A percentile compares a stretch with the other conserved stretches of the same genome.
Evolutionary conservation across 2,329 filamentous ascomycete species (phyloP).

Genomic region (Pseudopithomyces maydicus): DNA sequence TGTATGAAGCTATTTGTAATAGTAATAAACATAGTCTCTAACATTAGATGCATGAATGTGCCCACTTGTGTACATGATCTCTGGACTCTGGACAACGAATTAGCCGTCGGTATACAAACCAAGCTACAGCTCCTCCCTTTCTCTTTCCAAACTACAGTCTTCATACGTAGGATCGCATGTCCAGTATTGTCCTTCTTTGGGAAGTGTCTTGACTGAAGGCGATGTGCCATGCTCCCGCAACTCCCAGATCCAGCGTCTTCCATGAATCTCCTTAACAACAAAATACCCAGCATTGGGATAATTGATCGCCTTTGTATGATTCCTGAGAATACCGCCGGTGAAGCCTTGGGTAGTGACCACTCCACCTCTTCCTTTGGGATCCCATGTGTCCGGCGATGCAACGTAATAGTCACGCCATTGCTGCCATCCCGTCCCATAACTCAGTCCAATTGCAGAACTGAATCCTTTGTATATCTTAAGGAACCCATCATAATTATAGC

Average conservation of each 20-base stretch:
- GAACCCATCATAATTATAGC: conserved; percentile 6
- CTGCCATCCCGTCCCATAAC: conserved; percentile 6
- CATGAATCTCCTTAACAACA: conserved; percentile 5
- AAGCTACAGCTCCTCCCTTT: no score
- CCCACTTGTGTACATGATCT: no score
- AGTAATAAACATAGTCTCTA: no score
- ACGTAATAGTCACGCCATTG: conserved; percentile 13
- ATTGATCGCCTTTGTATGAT: background rate
- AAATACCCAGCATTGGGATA: conserved; percentile 9
- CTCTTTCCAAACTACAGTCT: background rate
- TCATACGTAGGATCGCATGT: conserved; percentile 2
- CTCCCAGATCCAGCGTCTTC: conserved; percentile 7
- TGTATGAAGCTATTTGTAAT: no score
- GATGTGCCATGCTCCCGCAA: conserved; percentile 8
- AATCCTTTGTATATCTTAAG: conserved; percentile 1
- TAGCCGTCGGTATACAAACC: no score
- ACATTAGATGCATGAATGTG: no score
- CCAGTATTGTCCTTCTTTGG: conserved; percentile 4
- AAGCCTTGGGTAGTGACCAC: conserved; percentile 2
- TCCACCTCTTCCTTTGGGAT: conserved; percentile 4
- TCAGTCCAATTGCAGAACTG: conserved; percentile 3
- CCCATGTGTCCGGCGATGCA: conserved; percentile 11
- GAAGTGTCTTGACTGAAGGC: background rate
- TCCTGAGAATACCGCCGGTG: conserved; percentile 2
- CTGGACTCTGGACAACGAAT: no score